Percentiles rank a stretch among this genome's conserved stretches.
Evolutionary conservation across 176 grass and related monocot species (phyloP).

Genomic region (Bromus sterilis): DNA sequence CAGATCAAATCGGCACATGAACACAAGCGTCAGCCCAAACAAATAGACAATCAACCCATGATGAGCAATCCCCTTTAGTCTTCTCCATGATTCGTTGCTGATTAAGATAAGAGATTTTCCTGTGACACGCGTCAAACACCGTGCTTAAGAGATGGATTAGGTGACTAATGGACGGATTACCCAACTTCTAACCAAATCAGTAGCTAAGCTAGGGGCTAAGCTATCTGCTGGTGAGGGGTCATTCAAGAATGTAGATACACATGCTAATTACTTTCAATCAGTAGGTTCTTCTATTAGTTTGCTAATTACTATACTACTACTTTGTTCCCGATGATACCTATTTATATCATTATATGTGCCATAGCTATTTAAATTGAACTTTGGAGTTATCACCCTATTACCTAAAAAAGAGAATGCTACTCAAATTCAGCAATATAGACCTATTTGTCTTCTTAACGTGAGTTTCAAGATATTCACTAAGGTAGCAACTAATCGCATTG

Average conservation of each 20-base stretch:
- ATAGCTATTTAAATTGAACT: too few species aligned
- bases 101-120: neutral
- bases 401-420: too few species aligned
- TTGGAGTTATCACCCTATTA: too few species aligned
- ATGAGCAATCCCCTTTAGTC: constrained; percentile 1
- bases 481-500: too few species aligned
- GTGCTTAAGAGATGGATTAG: neutral
- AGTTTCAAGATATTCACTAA: too few species aligned
- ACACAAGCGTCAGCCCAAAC: neutral
- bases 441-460: too few species aligned
- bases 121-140: neutral
- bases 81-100: neutral
- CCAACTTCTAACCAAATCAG: neutral
- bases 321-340: neutral
- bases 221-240: constrained; percentile 13
- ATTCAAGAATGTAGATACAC: neutral
- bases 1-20: neutral
- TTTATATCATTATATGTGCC: neutral
- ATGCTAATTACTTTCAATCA: neutral
- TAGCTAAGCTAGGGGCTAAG: neutral
- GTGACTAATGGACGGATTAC: neutral
- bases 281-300: neutral
- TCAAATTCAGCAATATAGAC: too few species aligned
- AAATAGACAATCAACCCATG: neutral
- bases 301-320: neutral